Percentiles rank a stretch among this genome's conserved stretches.
Conservation (phyloP, 148 eudicot species). For the Polygonum aviculare region DNA sequence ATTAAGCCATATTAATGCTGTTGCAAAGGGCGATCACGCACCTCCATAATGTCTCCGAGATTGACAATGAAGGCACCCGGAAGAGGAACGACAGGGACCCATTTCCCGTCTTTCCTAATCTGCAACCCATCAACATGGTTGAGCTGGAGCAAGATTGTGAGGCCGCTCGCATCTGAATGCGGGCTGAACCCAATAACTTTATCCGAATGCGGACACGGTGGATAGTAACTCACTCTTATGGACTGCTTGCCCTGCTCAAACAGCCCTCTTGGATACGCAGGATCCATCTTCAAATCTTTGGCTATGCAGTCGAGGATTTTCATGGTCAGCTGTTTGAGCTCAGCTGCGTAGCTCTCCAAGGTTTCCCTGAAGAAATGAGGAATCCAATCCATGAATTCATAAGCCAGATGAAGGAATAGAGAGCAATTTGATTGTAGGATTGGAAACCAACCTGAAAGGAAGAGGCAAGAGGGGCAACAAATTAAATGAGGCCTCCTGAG, state of each 20-base stretch:
- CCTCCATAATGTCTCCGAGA: slow-evolving; percentile 27
- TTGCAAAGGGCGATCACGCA: neutral
- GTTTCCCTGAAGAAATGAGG: neutral
- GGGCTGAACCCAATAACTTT: slow-evolving; percentile 27
- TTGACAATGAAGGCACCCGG: slow-evolving; percentile 26
- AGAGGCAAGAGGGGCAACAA: slow-evolving; percentile 21
- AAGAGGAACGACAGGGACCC: slow-evolving; percentile 20
- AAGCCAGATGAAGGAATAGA: neutral
- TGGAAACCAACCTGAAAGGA: slow-evolving; percentile 12
- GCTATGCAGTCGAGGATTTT: neutral
- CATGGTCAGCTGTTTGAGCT: neutral
- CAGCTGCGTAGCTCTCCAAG: neutral
- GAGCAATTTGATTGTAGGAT: neutral
- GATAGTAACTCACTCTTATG: slow-evolving; percentile 4
- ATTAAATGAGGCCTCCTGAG: slow-evolving; percentile 17
- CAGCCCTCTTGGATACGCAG: slow-evolving; percentile 8
- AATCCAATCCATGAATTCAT: too few relatives aligned
- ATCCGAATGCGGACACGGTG: slow-evolving; percentile 27
- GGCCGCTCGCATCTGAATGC: slow-evolving; percentile 21
- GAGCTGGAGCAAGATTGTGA: slow-evolving; percentile 25
- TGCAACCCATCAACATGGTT: slow-evolving; percentile 24
- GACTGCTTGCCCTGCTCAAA: slow-evolving; percentile 16
- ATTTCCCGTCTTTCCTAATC: slow-evolving; percentile 20
- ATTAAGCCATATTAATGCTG: too few relatives aligned
- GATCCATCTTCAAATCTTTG: neutral